Base-by-base conservation (phyloP, 305 asterid species). In the Rubia tinctorum region DNA sequence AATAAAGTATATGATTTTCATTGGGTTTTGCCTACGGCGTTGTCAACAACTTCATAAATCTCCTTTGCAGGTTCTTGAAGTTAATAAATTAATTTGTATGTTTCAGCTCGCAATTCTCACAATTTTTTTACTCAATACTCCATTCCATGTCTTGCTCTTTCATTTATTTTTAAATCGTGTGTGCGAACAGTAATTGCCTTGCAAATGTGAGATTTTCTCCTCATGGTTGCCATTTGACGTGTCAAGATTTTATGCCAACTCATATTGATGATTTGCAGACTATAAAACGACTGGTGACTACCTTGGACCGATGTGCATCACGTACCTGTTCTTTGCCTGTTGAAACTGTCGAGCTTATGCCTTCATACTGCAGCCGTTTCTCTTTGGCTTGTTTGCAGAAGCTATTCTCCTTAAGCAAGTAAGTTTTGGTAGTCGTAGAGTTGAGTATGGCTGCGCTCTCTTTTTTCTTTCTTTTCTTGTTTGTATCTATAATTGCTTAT, bases 271-370 rank as follows among this genome's bases (percentile, higher is more conserved):
- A 68, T 75, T 82, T 44, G 22, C 95, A 95, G 99, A 86, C 87
- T 82, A 72, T 92, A 73, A 92, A 81, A 62, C 88, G 97, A 79
- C 81, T 95, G 78, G 82, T 89, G 75, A 82, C 90, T 80, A 92
- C 99, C 80, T 87, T 95, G 45, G 99, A 95, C 78, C 95, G 94
- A 62, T 95, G 99, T 79, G 99, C 99, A 80, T 95, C 99, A 6
- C 93, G 99, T 53, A 95, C 98, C 68, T 89, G 90, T 75, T 90
- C 88, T 77, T 89, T 95, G 88, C 99, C 99, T 9, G 84, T 95
- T 34, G 92, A 90, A 84, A 95, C 97, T 70, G 99, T 92, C 63
- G 97, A 89, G 84, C 92, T 92, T 76, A 88, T 95, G 97, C 98
- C 99, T 80, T 76, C 94, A 68, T 96, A 95, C 85, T 95, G 99